Evolutionary conservation across 352 stramenopile genomes (phyloP).

Genomic region (Elongisporangium prolatum): DNA sequence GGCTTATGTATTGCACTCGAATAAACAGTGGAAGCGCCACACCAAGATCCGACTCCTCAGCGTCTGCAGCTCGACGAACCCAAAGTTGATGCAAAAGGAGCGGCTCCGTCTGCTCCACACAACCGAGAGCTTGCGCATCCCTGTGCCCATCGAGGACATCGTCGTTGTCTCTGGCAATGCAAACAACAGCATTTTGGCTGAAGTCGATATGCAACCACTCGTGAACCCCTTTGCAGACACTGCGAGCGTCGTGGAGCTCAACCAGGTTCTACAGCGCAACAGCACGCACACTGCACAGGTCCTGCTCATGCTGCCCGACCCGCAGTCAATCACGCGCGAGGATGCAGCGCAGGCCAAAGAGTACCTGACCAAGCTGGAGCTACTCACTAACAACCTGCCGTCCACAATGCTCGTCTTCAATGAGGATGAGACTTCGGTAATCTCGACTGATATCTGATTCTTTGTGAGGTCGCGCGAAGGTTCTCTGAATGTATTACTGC

Average conservation of each 20-base stretch:
- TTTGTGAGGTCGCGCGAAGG: not conserved
- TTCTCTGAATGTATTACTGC: not conserved
- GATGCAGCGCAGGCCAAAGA: constrained; percentile 1
- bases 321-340: constrained; percentile 3
- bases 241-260: constrained; percentile 26
- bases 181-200: constrained; percentile 26
- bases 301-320: constrained; percentile 39
- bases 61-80: constrained; percentile 21
- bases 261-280: constrained; percentile 44
- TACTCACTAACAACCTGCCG: constrained; percentile 38
- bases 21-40: constrained; percentile 22
- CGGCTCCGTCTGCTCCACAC: constrained; percentile 19
- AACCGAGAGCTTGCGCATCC: constrained; percentile 22
- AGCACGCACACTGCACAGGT: constrained; percentile 32
- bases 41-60: constrained; percentile 25
- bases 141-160: constrained; percentile 34
- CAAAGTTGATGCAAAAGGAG: constrained; percentile 22
- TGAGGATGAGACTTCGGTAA: constrained; percentile 32
- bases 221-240: constrained; percentile 18
- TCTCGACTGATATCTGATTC: constrained; percentile 40
- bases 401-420: constrained; percentile 51
- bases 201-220: constrained; percentile 9
- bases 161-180: constrained; percentile 36
- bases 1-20: constrained; percentile 36
- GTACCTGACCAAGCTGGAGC: constrained; percentile 30